A percentile compares a stretch with the other conserved stretches of the same genome.
These are phyloP conservation scores for Cerioporus squamosus DNA, from an alignment of 1,284 basidiomycete species.

Conservation along the genomic window DNA sequence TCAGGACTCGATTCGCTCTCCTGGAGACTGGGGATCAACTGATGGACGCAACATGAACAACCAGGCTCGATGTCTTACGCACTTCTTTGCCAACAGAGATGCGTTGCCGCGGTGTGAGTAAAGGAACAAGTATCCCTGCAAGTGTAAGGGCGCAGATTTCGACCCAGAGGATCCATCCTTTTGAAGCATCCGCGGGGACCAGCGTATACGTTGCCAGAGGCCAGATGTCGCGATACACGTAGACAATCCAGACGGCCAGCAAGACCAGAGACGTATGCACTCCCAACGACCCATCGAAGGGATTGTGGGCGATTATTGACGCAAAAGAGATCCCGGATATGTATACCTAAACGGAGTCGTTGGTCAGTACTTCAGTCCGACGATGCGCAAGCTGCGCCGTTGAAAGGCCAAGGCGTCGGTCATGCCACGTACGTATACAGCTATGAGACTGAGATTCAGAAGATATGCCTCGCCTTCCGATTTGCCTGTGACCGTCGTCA, in stretches of 20 bases:
- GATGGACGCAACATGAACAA: background rate
- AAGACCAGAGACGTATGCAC: slow-evolving; percentile 20
- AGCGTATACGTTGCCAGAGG: slow-evolving; percentile 57
- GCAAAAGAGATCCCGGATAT: slow-evolving; percentile 18
- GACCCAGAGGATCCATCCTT: slow-evolving; percentile 33
- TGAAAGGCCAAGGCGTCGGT: background rate
- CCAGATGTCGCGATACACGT: slow-evolving; percentile 63
- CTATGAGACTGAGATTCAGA: slow-evolving; percentile 24
- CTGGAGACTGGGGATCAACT: slow-evolving; percentile 26
- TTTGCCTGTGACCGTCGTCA: too few species aligned
- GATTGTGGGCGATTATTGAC: background rate
- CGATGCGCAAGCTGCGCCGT: slow-evolving; percentile 34
- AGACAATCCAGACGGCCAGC: slow-evolving; percentile 32
- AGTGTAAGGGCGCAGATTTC: slow-evolving; percentile 41
- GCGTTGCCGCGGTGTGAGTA: slow-evolving; percentile 42
- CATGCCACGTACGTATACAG: slow-evolving; percentile 35
- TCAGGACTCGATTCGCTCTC: slow-evolving; percentile 57
- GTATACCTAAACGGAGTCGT: slow-evolving; percentile 23
- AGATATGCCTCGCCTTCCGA: too few species aligned
- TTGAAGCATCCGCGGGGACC: slow-evolving; percentile 41
- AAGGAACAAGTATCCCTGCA: slow-evolving; percentile 43
- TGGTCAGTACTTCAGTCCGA: slow-evolving; percentile 41
- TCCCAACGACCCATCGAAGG: too few species aligned
- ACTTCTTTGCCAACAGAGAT: background rate
- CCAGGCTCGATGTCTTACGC: too few species aligned